These are phyloP conservation scores for Wickerhamiella dianesei DNA, from an alignment of 805 yeast genomes.

Conservation along the genomic window DNA sequence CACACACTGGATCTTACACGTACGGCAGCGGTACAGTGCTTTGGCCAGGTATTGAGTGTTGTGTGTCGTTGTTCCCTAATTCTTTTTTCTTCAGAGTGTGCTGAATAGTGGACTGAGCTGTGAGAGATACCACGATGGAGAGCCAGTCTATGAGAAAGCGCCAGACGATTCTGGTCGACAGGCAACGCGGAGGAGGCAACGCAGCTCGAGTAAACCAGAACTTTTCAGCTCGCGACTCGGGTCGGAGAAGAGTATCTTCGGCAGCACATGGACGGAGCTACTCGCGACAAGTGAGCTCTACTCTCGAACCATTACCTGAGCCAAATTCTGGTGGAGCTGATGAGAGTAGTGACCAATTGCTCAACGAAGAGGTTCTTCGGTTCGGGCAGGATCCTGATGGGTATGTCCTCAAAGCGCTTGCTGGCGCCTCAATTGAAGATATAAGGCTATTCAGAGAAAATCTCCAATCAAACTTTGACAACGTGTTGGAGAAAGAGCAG, in stretches of 20 bases:
- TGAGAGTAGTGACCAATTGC: background rate
- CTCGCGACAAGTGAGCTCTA: background rate
- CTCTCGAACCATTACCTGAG: background rate
- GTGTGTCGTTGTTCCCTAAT: background rate
- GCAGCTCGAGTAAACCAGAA: background rate
- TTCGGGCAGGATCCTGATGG: background rate
- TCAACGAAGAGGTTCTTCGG: background rate
- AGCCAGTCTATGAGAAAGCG: constrained; percentile 17
- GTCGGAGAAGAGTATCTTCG: background rate
- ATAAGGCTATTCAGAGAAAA: constrained; percentile 12
- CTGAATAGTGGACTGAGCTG: too few relatives aligned
- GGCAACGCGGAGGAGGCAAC: constrained; percentile 5
- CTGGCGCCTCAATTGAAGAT: constrained; percentile 13
- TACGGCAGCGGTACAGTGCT: too few relatives aligned
- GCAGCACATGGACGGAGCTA: background rate
- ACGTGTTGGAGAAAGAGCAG: constrained; percentile 16
- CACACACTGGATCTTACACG: background rate
- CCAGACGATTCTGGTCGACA: constrained; percentile 19
- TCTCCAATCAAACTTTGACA: constrained; percentile 13
- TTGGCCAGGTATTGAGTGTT: too few relatives aligned
- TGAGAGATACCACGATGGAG: constrained; percentile 14
- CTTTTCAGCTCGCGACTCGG: constrained; percentile 1
- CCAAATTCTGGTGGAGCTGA: background rate
- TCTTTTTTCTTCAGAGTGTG: background rate
- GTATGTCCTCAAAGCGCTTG: constrained; percentile 9